Evolutionary conservation across 345 rosid genomes (phyloP).

Genomic region (Eucalyptus tenuipes): DNA sequence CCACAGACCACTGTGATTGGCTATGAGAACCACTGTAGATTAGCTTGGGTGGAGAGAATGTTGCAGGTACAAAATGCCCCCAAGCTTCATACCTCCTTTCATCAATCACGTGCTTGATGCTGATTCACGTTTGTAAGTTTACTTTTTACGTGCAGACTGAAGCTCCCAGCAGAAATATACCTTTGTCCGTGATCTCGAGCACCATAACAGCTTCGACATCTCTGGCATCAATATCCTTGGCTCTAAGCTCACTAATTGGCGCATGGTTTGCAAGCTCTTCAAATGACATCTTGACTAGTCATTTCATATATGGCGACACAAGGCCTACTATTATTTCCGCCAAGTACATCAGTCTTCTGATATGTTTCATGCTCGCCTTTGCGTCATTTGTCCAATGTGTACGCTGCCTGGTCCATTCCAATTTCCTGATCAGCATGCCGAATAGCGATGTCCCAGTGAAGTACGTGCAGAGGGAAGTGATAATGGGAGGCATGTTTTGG

Average conservation of each 20-base stretch:
- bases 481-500: constrained; percentile 11
- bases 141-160: not conserved
- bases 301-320: constrained; percentile 7
- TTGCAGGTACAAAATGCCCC: constrained; percentile 11
- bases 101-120: not conserved
- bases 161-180: constrained; percentile 5
- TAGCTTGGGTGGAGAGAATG: constrained; percentile 23
- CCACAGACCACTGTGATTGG: constrained; percentile 19
- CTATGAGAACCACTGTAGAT: constrained; percentile 18
- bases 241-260: constrained; percentile 19
- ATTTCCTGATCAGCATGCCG: constrained; percentile 16
- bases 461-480: constrained; percentile 3
- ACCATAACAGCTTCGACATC: constrained; percentile 10
- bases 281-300: not conserved
- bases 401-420: constrained; percentile 3
- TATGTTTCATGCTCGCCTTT: constrained; percentile 20
- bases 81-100: not conserved
- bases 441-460: constrained; percentile 4
- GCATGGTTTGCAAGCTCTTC: constrained; percentile 7
- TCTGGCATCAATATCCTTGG: constrained; percentile 9
- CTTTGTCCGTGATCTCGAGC: constrained; percentile 7
- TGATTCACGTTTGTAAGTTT: not conserved
- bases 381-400: constrained; percentile 14
- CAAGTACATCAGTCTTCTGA: constrained; percentile 14
- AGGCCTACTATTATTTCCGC: not conserved